phyloP scores from a whole-genome alignment of 306 rosid genomes.

The Dryas alaskensis region DNA sequence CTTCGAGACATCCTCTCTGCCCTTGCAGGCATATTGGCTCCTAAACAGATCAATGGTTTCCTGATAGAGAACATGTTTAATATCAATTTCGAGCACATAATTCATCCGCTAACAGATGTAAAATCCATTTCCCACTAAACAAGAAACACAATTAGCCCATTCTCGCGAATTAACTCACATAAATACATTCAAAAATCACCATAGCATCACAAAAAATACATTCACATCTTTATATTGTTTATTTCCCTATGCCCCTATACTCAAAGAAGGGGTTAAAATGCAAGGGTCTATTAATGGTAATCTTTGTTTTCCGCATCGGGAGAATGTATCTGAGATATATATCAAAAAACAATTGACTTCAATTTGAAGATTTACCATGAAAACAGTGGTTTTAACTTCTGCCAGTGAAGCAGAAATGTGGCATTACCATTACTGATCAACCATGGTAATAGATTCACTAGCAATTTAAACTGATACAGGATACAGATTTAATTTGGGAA shows the following conservation, averaged over 20 bases:
- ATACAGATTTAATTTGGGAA: background rate
- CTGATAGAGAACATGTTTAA: conserved; percentile 37
- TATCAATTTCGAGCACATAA: background rate
- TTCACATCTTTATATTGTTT: background rate
- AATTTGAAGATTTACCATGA: background rate
- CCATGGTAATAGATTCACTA: conserved; percentile 14
- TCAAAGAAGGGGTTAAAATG: background rate
- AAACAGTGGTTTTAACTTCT: background rate
- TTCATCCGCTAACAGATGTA: background rate
- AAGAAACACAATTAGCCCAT: background rate
- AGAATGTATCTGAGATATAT: background rate
- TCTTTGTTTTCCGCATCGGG: background rate
- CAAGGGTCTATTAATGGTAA: background rate
- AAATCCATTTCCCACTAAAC: background rate
- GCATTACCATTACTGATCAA: background rate
- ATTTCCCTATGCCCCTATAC: background rate
- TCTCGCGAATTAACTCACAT: too few relatives aligned
- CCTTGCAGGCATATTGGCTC: conserved; percentile 97
- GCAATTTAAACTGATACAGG: background rate
- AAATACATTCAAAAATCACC: background rate
- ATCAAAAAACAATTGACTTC: background rate
- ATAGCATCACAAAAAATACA: background rate
- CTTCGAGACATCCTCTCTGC: conserved; percentile 82
- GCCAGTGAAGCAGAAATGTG: conserved; percentile 6
- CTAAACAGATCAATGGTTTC: conserved; percentile 81